A percentile compares a stretch with the other conserved stretches of the same genome.
Conservation (phyloP, 305 asterid species). For the Caryopteris hybrid region DNA sequence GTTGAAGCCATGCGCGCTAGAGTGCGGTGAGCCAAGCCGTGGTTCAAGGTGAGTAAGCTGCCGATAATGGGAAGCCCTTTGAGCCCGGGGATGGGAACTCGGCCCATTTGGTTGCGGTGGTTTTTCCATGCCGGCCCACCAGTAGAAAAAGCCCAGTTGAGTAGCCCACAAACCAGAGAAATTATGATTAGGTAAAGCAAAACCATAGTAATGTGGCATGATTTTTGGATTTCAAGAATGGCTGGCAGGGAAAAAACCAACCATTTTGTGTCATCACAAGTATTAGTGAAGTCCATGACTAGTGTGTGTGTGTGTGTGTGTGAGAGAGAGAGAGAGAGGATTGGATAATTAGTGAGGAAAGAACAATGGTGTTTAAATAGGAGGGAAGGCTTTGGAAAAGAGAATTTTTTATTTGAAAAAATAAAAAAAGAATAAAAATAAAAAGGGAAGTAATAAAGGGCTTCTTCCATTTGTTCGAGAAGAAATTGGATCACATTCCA, state of each 20-base stretch:
- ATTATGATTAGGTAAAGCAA: slow-evolving; percentile 5
- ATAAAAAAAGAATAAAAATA: not conserved
- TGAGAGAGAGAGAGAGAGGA: not conserved
- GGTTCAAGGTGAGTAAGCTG: slow-evolving; percentile 52
- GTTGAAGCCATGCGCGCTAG: slow-evolving; percentile 41
- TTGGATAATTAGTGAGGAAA: slow-evolving; percentile 6
- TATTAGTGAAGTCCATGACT: slow-evolving; percentile 31
- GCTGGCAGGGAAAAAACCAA: slow-evolving; percentile 38
- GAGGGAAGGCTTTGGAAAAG: slow-evolving; percentile 21
- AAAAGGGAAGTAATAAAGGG: not conserved
- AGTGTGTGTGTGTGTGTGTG: not conserved
- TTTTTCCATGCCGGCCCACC: slow-evolving; percentile 58
- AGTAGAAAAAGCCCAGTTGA: slow-evolving; percentile 40
- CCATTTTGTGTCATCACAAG: slow-evolving; percentile 37
- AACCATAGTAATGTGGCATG: not conserved
- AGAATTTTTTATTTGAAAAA: not conserved
- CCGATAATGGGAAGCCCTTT: slow-evolving; percentile 60
- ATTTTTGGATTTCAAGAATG: slow-evolving; percentile 34
- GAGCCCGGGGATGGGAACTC: slow-evolving; percentile 44
- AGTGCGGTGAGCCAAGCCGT: slow-evolving; percentile 64
- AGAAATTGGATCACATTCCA: slow-evolving; percentile 8
- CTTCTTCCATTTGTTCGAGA: not conserved
- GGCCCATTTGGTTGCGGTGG: slow-evolving; percentile 34
- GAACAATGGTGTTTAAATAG: slow-evolving; percentile 34
- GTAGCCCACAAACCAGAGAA: slow-evolving; percentile 18